These are phyloP conservation scores for Colletotrichum nymphaeae DNA, from an alignment of 2,329 filamentous ascomycete species.

Conservation along the genomic window DNA sequence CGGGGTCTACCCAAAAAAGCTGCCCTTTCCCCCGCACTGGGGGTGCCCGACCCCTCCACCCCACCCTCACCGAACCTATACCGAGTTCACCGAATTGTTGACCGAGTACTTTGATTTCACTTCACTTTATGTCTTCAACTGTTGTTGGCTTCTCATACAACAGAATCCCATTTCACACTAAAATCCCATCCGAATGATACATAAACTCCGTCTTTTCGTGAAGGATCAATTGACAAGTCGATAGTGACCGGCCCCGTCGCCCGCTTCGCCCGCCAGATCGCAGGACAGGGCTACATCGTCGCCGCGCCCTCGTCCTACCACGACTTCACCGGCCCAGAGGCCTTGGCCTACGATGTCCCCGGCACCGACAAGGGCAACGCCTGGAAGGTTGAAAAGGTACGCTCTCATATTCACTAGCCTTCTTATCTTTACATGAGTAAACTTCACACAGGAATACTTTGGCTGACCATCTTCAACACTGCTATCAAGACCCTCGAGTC, in stretches of 20 bases:
- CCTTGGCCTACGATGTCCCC: slow-evolving; percentile 85
- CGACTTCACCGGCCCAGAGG: slow-evolving; percentile 88
- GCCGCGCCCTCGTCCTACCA: slow-evolving; percentile 92
- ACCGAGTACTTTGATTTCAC: background rate
- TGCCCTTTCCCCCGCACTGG: slow-evolving; percentile 1
- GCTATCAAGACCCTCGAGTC: slow-evolving; percentile 78
- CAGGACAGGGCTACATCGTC: slow-evolving; percentile 92
- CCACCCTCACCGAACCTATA: background rate
- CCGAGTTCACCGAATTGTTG: background rate
- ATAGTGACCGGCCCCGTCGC: slow-evolving; percentile 87
- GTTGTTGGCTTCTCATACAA: background rate
- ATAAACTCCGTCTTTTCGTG: too few species aligned
- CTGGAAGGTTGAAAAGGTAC: slow-evolving; percentile 84
- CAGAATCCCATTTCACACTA: background rate
- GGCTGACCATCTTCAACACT: background rate
- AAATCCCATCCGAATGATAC: background rate
- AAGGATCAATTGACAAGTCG: background rate
- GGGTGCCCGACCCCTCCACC: slow-evolving; percentile 21
- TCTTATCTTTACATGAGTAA: too few species aligned
- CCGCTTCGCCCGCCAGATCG: slow-evolving; percentile 91
- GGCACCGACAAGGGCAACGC: slow-evolving; percentile 90
- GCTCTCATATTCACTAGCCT: background rate
- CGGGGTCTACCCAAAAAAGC: background rate
- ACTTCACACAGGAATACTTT: background rate
- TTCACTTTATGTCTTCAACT: background rate